Percentiles rank a stretch among this genome's conserved stretches.
Evolutionary conservation across 1,284 basidiomycete species (phyloP).

Genomic region (Microbotryum intermedium): DNA sequence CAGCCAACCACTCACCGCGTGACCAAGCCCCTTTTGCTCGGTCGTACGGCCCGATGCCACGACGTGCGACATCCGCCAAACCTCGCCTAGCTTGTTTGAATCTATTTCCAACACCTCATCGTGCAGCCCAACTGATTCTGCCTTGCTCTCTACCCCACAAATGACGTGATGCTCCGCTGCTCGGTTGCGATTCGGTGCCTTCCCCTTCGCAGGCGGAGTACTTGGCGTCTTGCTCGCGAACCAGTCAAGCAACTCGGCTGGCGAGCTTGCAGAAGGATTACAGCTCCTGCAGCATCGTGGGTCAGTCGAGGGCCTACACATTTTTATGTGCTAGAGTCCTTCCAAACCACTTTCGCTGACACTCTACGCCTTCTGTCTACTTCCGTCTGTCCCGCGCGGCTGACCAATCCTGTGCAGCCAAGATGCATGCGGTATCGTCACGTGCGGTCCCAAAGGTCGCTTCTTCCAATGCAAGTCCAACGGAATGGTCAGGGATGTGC

Average conservation of each 20-base stretch:
- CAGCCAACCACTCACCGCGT: too few species aligned
- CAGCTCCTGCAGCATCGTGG: conserved; percentile 79
- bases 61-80: too few species aligned
- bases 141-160: not conserved
- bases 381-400: conserved; percentile 20
- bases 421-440: conserved; percentile 96
- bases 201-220: conserved; percentile 28
- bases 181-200: not conserved
- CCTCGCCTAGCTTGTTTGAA: too few species aligned
- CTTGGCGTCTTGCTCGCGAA: conserved; percentile 31
- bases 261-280: conserved; percentile 59
- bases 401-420: conserved; percentile 53
- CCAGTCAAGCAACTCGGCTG: conserved; percentile 24
- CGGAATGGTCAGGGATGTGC: conserved; percentile 98
- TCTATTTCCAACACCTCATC: too few species aligned
- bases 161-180: not conserved
- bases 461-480: conserved; percentile 99
- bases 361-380: conserved; percentile 8
- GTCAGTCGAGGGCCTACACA: not conserved
- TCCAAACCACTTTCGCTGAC: too few species aligned
- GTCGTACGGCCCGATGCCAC: too few species aligned
- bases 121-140: too few species aligned
- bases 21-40: too few species aligned
- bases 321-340: too few species aligned
- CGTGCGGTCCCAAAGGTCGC: conserved; percentile 87